phyloP scores from a whole-genome alignment of 2,329 filamentous ascomycete genomes.

The Penicillium sp. region DNA sequence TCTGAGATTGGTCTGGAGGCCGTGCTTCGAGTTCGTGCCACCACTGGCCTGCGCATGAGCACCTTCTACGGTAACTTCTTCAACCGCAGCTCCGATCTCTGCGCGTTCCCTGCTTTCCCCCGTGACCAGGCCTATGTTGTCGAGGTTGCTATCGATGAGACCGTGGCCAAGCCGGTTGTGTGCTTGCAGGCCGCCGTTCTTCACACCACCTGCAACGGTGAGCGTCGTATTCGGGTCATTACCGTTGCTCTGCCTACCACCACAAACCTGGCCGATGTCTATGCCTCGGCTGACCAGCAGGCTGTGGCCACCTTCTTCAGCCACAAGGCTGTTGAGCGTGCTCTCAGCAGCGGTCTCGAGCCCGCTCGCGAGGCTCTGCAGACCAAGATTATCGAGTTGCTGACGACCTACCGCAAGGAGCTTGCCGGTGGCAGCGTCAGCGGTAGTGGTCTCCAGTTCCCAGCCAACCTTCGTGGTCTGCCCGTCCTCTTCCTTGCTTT shows the following conservation, averaged over 20 bases:
- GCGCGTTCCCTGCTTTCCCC: slow-evolving; percentile 96
- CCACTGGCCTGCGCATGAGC: slow-evolving; percentile 92
- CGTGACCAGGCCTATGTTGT: slow-evolving; percentile 97
- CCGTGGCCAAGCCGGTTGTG: slow-evolving; percentile 85
- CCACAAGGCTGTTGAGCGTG: slow-evolving; percentile 95
- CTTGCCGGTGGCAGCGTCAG: slow-evolving; percentile 95
- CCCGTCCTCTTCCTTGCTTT: slow-evolving; percentile 90
- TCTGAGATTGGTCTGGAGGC: slow-evolving; percentile 95
- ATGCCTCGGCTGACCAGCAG: slow-evolving; percentile 91
- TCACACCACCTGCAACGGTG: slow-evolving; percentile 97
- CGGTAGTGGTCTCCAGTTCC: slow-evolving; percentile 88
- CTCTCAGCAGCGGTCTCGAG: slow-evolving; percentile 83
- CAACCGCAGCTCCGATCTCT: slow-evolving; percentile 95
- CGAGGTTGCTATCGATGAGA: slow-evolving; percentile 97
- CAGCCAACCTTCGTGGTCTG: slow-evolving; percentile 85
- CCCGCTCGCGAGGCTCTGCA: slow-evolving; percentile 89
- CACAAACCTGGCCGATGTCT: slow-evolving; percentile 85
- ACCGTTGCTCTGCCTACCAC: slow-evolving; percentile 93
- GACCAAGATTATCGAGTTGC: slow-evolving; percentile 86
- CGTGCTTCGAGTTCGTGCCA: slow-evolving; percentile 91
- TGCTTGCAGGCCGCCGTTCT: slow-evolving; percentile 94
- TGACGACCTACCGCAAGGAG: slow-evolving; percentile 97
- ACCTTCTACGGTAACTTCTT: slow-evolving; percentile 99
- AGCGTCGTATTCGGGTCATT: slow-evolving; percentile 91
- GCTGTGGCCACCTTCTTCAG: slow-evolving; percentile 94